Evolutionary conservation across 306 rosid species (phyloP).

Genomic region (Castanospermum australe): DNA sequence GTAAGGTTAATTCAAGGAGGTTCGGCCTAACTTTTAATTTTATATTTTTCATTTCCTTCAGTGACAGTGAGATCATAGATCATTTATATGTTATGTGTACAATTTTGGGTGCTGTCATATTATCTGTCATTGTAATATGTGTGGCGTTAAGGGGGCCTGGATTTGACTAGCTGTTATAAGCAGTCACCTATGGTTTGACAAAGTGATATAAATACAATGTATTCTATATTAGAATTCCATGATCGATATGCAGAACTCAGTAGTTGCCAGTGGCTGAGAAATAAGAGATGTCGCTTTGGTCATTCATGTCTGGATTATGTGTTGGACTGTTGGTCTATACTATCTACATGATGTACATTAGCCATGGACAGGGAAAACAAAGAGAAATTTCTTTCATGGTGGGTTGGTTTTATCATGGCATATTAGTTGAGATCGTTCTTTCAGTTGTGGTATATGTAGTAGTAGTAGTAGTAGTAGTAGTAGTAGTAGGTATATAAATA

Average conservation of each 20-base stretch:
- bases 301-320: background rate
- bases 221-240: background rate
- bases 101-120: conserved; percentile 17
- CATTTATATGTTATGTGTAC: conserved; percentile 9
- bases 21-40: conserved; percentile 10
- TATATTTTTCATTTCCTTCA: background rate
- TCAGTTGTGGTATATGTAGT: background rate
- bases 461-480: too few species aligned
- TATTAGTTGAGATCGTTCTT: conserved; percentile 3
- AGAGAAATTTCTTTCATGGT: background rate
- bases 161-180: background rate
- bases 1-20: conserved; percentile 4
- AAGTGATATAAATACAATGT: background rate
- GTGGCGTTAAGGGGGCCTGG: background rate
- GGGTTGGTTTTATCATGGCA: conserved; percentile 1
- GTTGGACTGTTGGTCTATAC: conserved; percentile 2
- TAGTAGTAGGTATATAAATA: background rate
- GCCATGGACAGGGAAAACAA: background rate
- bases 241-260: background rate
- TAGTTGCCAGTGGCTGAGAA: conserved; percentile 9
- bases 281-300: background rate
- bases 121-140: background rate
- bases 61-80: conserved; percentile 2
- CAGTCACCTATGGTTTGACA: background rate
- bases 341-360: background rate